These are phyloP conservation scores for Cladosporium austrohemisphaericum DNA, from an alignment of 2,329 filamentous ascomycete species.

Conservation along the genomic window DNA sequence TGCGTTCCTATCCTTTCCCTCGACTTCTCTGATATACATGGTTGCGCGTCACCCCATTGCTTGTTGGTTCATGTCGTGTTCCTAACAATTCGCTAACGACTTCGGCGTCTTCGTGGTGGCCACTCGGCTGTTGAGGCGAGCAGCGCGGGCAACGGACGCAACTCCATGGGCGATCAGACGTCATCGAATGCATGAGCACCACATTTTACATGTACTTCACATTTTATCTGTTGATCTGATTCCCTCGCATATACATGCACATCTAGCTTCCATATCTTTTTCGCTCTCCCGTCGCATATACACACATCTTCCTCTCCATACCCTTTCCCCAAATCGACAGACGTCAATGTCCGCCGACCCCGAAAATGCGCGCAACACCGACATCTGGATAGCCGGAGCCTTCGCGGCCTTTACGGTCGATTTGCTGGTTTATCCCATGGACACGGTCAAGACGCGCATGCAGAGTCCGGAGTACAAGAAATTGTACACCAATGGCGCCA, in stretches of 20 bases:
- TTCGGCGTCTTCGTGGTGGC: too few species aligned
- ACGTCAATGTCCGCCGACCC: conserved; percentile 27
- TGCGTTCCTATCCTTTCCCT: too few species aligned
- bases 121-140: too few species aligned
- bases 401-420: conserved; percentile 83
- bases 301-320: neutral
- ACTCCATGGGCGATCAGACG: neutral
- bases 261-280: neutral
- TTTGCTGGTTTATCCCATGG: conserved; percentile 78
- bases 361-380: conserved; percentile 27
- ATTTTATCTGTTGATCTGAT: conserved; percentile 12
- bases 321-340: neutral
- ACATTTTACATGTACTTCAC: neutral
- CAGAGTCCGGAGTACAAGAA: conserved; percentile 73
- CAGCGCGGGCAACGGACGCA: neutral
- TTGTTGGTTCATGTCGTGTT: too few species aligned
- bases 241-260: neutral
- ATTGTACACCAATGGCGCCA: conserved; percentile 58
- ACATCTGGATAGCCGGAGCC: conserved; percentile 60
- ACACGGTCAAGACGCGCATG: conserved; percentile 83
- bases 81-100: too few species aligned
- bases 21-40: too few species aligned
- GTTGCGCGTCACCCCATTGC: too few species aligned
- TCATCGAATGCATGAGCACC: conserved; percentile 1
- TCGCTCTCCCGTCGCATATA: neutral